A percentile compares a stretch with the other conserved stretches of the same genome.
Conservation (phyloP, 148 eudicot genomes). For the Rhododendron griersonianum region DNA sequence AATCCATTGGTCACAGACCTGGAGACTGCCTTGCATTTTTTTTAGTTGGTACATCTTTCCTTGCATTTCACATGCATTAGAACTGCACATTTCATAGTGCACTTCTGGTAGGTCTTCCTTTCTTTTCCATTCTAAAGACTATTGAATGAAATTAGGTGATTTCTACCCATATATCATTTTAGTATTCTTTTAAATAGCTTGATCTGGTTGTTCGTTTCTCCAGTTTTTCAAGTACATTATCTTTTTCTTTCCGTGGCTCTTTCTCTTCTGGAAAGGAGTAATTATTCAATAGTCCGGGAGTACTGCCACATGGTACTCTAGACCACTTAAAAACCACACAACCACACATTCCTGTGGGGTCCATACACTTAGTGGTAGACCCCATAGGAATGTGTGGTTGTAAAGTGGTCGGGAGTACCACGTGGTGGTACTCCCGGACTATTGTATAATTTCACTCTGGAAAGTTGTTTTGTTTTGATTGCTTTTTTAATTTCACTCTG, state of each 20-base stretch:
- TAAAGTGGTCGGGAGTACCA: too few relatives aligned
- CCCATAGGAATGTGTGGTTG: too few relatives aligned
- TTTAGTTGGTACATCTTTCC: neutral
- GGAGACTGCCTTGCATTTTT: neutral
- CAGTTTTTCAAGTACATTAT: neutral
- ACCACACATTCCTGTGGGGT: too few relatives aligned
- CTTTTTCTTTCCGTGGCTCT: neutral
- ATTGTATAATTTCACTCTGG: too few relatives aligned
- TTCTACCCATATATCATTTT: neutral
- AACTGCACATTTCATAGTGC: neutral
- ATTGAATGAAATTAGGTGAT: neutral
- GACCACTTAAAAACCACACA: too few relatives aligned
- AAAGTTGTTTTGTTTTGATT: neutral
- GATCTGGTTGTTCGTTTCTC: neutral
- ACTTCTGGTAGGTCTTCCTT: neutral
- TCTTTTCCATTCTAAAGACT: neutral
- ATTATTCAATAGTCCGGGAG: too few relatives aligned
- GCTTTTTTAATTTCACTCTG: neutral
- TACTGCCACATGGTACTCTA: too few relatives aligned
- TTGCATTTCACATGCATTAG: neutral
- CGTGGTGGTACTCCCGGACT: too few relatives aligned
- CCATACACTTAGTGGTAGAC: too few relatives aligned
- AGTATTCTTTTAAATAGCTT: neutral
- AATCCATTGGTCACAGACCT: neutral
- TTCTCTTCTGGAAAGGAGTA: neutral